phyloP scores from a whole-genome alignment of 495 filamentous ascomycete species.

The Friedmanniomyces endolithicus region DNA sequence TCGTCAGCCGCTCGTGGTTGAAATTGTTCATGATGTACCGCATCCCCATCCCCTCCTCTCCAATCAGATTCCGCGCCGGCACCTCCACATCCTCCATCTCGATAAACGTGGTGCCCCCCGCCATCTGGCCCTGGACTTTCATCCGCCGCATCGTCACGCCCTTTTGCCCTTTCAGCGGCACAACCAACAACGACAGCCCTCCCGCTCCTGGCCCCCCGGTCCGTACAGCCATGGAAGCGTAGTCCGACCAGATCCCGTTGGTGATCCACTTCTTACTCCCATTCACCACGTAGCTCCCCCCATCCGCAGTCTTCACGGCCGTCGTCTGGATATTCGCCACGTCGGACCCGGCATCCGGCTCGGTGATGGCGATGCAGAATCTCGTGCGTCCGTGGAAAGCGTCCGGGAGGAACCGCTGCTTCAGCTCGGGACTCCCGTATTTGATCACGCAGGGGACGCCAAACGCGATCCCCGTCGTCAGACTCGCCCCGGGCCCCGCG shows the following conservation, averaged over 20 bases:
- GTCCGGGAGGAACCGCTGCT: constrained; percentile 53
- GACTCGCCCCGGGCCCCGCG: constrained; percentile 44
- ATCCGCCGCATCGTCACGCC: constrained; percentile 57
- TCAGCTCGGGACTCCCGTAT: constrained; percentile 46
- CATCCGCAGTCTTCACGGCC: constrained; percentile 49
- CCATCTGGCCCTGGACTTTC: constrained; percentile 45
- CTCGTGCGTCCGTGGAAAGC: constrained; percentile 54
- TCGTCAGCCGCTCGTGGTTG: constrained; percentile 64
- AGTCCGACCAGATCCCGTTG: constrained; percentile 65
- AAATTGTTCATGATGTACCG: constrained; percentile 72
- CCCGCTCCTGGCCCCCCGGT: constrained; percentile 52
- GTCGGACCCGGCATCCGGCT: constrained; percentile 59
- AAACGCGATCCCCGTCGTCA: constrained; percentile 60
- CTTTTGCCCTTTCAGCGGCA: constrained; percentile 47
- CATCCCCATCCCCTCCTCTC: constrained; percentile 60
- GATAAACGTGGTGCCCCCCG: constrained; percentile 62
- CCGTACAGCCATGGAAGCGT: constrained; percentile 61
- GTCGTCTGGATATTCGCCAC: constrained; percentile 59
- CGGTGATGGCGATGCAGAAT: constrained; percentile 65
- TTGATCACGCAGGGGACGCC: constrained; percentile 59
- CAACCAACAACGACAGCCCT: constrained; percentile 53
- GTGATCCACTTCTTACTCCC: constrained; percentile 71
- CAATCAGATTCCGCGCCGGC: constrained; percentile 55
- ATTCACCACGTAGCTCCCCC: constrained; percentile 58
- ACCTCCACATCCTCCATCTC: constrained; percentile 63